These are phyloP conservation scores for Alnus rubra DNA, from an alignment of 306 rosid species.

Conservation along the genomic window DNA sequence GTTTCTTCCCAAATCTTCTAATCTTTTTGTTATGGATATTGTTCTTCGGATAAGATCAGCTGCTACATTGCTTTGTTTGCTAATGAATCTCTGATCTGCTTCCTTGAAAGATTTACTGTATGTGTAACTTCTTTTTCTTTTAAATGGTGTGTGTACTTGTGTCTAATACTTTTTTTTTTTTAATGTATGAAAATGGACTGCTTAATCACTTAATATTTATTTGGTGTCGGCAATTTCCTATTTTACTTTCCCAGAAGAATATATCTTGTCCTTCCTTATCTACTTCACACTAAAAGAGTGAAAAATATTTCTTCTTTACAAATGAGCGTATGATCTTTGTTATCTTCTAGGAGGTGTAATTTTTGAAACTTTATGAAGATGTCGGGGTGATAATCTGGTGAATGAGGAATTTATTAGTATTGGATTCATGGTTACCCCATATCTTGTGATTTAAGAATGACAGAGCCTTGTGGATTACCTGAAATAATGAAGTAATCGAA, in stretches of 20 bases:
- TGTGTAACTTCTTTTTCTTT: neutral
- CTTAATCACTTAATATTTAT: neutral
- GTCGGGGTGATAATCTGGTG: too few relatives aligned
- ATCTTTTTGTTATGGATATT: neutral
- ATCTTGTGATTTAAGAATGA: too few relatives aligned
- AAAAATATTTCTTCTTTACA: too few relatives aligned
- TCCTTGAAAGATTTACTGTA: neutral
- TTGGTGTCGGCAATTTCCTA: neutral
- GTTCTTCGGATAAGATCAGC: constrained; percentile 5
- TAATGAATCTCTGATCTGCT: constrained; percentile 35
- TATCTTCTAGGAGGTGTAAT: too few relatives aligned
- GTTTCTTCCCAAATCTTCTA: constrained; percentile 1
- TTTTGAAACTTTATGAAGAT: too few relatives aligned
- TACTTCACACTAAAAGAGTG: too few relatives aligned
- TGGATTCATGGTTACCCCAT: too few relatives aligned
- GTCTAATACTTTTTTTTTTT: neutral
- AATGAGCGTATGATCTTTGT: too few relatives aligned
- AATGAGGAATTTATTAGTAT: too few relatives aligned
- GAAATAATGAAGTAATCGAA: too few relatives aligned
- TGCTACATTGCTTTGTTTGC: constrained; percentile 8
- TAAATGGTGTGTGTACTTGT: neutral
- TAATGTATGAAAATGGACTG: neutral
- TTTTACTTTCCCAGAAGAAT: neutral
- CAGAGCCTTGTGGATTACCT: too few relatives aligned
- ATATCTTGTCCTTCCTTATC: too few relatives aligned